These are phyloP conservation scores for Maudiozyma bulderi DNA, from an alignment of 805 yeast genomes.

Conservation along the genomic window DNA sequence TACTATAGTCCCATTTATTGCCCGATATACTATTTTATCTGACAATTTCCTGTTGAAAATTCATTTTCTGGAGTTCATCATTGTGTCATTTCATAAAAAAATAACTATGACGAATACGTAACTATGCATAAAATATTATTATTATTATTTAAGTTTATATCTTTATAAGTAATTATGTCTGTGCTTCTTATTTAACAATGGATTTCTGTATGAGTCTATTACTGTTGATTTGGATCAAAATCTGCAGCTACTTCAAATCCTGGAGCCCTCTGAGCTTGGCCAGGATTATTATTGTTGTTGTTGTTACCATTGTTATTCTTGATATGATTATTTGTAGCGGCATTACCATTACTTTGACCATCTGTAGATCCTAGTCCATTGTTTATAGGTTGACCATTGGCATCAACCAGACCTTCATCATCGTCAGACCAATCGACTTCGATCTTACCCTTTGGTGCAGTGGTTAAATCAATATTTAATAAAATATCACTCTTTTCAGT, in stretches of 20 bases:
- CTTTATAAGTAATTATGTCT: too few species aligned
- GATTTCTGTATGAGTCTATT: too few species aligned
- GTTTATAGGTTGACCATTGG: neutral
- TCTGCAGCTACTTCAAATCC: constrained; percentile 18
- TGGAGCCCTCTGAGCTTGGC: neutral
- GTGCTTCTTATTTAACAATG: too few species aligned
- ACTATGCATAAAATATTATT: too few species aligned
- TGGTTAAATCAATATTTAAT: constrained; percentile 60
- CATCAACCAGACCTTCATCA: constrained; percentile 9
- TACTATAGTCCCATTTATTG: too few species aligned
- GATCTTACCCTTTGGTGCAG: constrained; percentile 10
- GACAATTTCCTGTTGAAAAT: too few species aligned
- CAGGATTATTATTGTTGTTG: neutral
- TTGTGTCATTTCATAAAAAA: too few species aligned
- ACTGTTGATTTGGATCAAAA: constrained; percentile 15
- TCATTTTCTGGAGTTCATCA: too few species aligned
- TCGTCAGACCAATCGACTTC: constrained; percentile 66
- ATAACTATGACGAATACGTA: too few species aligned
- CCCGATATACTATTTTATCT: too few species aligned
- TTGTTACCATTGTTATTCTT: neutral
- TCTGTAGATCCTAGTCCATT: neutral
- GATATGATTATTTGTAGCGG: neutral
- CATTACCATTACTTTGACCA: neutral
- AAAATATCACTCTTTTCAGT: constrained; percentile 60
- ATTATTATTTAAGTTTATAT: too few species aligned